phyloP scores from a whole-genome alignment of 2,329 filamentous ascomycete genomes.

The Decorospora gaudefroyi region DNA sequence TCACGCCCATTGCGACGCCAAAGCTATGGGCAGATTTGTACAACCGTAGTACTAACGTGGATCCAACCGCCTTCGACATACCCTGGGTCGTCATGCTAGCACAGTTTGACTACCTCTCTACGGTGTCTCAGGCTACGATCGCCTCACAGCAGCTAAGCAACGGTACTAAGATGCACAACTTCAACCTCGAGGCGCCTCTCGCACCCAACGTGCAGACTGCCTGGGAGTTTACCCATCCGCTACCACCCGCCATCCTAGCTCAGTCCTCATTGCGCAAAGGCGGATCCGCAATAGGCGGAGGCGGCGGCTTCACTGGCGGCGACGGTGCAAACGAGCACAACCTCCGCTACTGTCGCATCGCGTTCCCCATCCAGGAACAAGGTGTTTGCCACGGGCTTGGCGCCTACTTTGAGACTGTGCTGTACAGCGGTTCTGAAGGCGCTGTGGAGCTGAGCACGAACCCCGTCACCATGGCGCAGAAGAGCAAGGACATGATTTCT shows the following conservation, averaged over 20 bases:
- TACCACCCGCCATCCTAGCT: constrained; percentile 63
- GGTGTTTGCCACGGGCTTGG: constrained; percentile 89
- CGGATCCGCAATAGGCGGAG: constrained; percentile 69
- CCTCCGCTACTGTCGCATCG: constrained; percentile 74
- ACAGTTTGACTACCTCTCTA: constrained; percentile 82
- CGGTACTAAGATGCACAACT: constrained; percentile 38
- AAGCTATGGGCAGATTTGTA: constrained; percentile 81
- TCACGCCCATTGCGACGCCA: constrained; percentile 89
- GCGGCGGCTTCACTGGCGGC: constrained; percentile 73
- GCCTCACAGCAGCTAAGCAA: constrained; percentile 59
- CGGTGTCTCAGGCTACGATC: constrained; percentile 42
- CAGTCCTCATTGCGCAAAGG: constrained; percentile 61
- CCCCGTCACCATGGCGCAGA: constrained; percentile 85
- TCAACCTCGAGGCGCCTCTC: constrained; percentile 39
- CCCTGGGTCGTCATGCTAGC: constrained; percentile 95
- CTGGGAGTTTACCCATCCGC: constrained; percentile 80
- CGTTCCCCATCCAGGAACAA: constrained; percentile 75
- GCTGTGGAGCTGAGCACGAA: constrained; percentile 89
- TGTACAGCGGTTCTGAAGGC: constrained; percentile 66
- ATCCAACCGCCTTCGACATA: constrained; percentile 78
- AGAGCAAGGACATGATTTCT: constrained; percentile 97
- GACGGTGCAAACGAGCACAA: constrained; percentile 92
- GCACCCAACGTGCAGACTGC: constrained; percentile 67
- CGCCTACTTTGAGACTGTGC: constrained; percentile 95
- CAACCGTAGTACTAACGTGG: constrained; percentile 60